Evolutionary conservation across 2,329 filamentous ascomycete species (phyloP).

Genomic region (Fusarium pseudocircinatum): DNA sequence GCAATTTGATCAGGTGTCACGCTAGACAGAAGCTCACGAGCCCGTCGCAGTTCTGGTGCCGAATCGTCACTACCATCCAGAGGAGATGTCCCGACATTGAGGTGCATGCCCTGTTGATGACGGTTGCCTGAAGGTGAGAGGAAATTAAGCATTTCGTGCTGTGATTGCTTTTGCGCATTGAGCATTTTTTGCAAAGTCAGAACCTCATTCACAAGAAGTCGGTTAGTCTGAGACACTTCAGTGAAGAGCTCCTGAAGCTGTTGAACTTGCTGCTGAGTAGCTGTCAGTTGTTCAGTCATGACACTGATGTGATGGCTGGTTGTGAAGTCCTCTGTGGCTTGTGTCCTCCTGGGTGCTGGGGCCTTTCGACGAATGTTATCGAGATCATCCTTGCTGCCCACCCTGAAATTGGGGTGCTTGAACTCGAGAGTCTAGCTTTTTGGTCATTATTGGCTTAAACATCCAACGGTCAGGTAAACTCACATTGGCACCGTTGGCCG

Average conservation of each 20-base stretch:
- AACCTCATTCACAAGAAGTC: conserved; percentile 70
- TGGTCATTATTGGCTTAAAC: conserved; percentile 13
- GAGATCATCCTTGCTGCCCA: conserved; percentile 93
- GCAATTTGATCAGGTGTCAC: conserved; percentile 62
- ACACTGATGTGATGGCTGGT: conserved; percentile 89
- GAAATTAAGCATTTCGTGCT: conserved; percentile 66
- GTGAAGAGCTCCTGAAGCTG: conserved; percentile 85
- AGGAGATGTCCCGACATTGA: conserved; percentile 50
- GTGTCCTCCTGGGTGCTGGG: conserved; percentile 83
- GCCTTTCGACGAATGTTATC: conserved; percentile 98
- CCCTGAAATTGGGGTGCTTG: conserved; percentile 94
- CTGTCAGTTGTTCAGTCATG: conserved; percentile 86
- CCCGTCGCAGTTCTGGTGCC: conserved; percentile 63
- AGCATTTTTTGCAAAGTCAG: conserved; percentile 69
- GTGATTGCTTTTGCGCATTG: conserved; percentile 66
- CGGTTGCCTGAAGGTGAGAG: conserved; percentile 56
- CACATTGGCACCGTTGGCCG: conserved; percentile 52
- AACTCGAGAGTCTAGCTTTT: conserved; percentile 74
- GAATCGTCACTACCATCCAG: conserved; percentile 59
- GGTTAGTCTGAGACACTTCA: conserved; percentile 74
- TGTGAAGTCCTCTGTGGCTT: conserved; percentile 74
- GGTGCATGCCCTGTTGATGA: conserved; percentile 48
- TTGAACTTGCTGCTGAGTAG: conserved; percentile 92
- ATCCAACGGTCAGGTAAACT: conserved; percentile 10
- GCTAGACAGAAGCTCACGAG: conserved; percentile 65